Evolutionary conservation across 106 monocot species (phyloP), one percentile per base, ranked within the genome.

Genomic region (Dendrobium catenatum): DNA sequence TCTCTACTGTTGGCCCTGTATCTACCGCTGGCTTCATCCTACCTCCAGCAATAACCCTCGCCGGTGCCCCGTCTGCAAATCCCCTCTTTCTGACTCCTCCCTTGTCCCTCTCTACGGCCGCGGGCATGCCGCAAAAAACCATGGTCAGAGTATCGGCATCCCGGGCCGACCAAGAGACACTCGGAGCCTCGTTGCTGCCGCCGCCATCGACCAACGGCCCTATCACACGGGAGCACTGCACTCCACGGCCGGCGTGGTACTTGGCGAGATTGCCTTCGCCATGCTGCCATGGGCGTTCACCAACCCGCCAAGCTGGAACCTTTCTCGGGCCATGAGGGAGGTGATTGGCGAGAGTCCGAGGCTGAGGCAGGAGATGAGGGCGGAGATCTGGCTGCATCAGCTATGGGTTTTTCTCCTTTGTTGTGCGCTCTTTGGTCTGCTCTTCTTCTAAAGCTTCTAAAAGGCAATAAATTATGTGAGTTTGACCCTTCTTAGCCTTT

Each of bases 1-100:
- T 81, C 98, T 98, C 85, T 98, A 89, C 82, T 98, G 98, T 86
- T 98, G 98, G 95, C 98, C 98, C 13, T 98, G 98, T 84, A 91
- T 98, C 56, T 95, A 94, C 87, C 88, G 87, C 81, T 98, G 95
- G 98, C 81, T 98, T 33, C 83, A 87, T 48, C 81, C 64, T 20
- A 80, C 86, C 41, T 49, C 44, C 22, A 54, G 33, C 56, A 20
- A 68, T 73, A 41, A 24, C 29, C 51, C 76, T 1, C 78, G 31
- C n/a, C 16, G 20, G 8, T 83, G 83, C 78, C 83, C 83, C 0
- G 83, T 83, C 16, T 83, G 83, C 78, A 83, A 83, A 19, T 33
- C 83, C 15, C 43, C 83, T 0, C 72, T 83, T 42, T 72, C 78
- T 1, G 49, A 56, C 10, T 31, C 78, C 29, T 47, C 83, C 1